phyloP scores from a whole-genome alignment of 2,329 filamentous ascomycete genomes.

The Massarina eburnea region DNA sequence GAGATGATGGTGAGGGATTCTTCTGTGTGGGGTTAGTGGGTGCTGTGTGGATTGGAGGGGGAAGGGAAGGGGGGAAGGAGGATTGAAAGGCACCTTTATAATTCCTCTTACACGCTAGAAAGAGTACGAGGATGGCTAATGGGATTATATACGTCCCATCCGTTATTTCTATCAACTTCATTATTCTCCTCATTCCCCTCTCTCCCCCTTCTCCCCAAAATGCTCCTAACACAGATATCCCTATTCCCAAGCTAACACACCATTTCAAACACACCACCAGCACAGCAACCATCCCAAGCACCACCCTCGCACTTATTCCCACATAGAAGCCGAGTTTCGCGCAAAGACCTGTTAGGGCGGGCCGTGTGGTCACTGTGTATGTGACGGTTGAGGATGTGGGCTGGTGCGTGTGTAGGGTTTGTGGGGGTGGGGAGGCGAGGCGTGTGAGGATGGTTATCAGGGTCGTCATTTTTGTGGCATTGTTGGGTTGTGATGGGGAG shows the following conservation, averaged over 20 bases:
- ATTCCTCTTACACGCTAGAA: slow-evolving; percentile 49
- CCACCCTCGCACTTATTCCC: slow-evolving; percentile 48
- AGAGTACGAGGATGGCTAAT: slow-evolving; percentile 45
- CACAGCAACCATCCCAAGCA: slow-evolving; percentile 47
- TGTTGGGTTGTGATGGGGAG: background rate
- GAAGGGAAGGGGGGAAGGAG: slow-evolving; percentile 13
- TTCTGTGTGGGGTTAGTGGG: slow-evolving; percentile 49
- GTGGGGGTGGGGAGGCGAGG: slow-evolving; percentile 28
- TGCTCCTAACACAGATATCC: slow-evolving; percentile 1
- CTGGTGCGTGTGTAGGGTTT: slow-evolving; percentile 27
- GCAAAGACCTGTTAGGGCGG: slow-evolving; percentile 48
- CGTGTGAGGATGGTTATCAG: slow-evolving; percentile 26
- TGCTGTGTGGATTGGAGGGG: background rate
- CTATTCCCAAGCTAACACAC: slow-evolving; percentile 9
- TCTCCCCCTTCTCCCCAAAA: slow-evolving; percentile 8
- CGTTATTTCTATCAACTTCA: slow-evolving; percentile 41
- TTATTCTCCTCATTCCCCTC: slow-evolving; percentile 24
- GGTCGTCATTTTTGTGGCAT: slow-evolving; percentile 7
- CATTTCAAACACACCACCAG: slow-evolving; percentile 37
- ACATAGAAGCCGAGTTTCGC: slow-evolving; percentile 49
- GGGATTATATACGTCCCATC: slow-evolving; percentile 48
- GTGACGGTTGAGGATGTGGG: slow-evolving; percentile 81
- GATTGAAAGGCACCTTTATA: slow-evolving; percentile 52
- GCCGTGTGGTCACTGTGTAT: slow-evolving; percentile 85
- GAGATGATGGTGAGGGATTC: slow-evolving; percentile 88